These are phyloP conservation scores for Pseudogymnoascus verrucosus DNA, from an alignment of 2,329 filamentous ascomycete genomes.

Conservation along the genomic window DNA sequence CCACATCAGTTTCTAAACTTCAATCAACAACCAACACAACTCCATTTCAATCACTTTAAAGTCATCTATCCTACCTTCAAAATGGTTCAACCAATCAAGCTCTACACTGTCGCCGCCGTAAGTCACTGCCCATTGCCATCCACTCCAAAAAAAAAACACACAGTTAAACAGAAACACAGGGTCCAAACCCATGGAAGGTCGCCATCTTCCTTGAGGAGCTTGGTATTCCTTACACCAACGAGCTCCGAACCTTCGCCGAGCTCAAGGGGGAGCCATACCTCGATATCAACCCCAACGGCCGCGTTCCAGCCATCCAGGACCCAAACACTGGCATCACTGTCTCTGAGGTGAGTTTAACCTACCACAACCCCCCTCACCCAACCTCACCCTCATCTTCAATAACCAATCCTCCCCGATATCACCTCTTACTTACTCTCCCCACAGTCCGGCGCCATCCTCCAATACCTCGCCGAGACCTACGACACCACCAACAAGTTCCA, in stretches of 20 bases:
- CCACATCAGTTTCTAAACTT: neutral
- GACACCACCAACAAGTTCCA: slow-evolving; percentile 31
- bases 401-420: neutral
- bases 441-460: slow-evolving; percentile 33
- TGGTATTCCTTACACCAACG: slow-evolving; percentile 31
- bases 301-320: slow-evolving; percentile 27
- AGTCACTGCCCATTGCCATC: neutral
- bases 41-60: neutral
- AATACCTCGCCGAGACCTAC: slow-evolving; percentile 34
- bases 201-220: slow-evolving; percentile 38
- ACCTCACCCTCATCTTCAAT: neutral
- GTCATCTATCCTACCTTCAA: neutral
- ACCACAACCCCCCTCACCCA: neutral
- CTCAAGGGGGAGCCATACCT: slow-evolving; percentile 32
- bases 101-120: neutral
- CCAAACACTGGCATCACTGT: slow-evolving; percentile 34
- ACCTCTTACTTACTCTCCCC: neutral
- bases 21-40: neutral
- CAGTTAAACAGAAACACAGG: neutral
- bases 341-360: slow-evolving; percentile 28
- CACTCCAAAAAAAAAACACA: neutral
- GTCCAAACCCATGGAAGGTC: slow-evolving; percentile 30
- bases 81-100: slow-evolving; percentile 8
- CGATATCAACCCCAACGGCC: slow-evolving; percentile 21
- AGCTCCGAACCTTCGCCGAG: slow-evolving; percentile 27